These are phyloP conservation scores for Sclerotinia trifoliorum DNA, from an alignment of 2,329 filamentous ascomycete species.

Conservation along the genomic window DNA sequence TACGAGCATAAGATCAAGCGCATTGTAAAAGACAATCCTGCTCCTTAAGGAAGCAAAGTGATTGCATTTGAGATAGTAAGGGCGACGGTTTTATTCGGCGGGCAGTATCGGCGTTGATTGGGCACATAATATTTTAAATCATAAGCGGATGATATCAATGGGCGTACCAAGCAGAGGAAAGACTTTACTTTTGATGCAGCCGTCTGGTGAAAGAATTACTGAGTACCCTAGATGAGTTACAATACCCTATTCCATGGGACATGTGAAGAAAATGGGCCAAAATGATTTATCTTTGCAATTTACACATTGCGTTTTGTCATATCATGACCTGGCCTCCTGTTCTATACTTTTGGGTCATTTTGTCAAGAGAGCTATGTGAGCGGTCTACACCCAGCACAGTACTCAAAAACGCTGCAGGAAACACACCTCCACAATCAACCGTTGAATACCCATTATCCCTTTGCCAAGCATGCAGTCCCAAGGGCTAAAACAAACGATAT, in stretches of 20 bases:
- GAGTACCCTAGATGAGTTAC: slow-evolving; percentile 11
- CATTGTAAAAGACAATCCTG: slow-evolving; percentile 86
- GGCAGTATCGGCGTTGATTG: slow-evolving; percentile 19
- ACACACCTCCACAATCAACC: not conserved
- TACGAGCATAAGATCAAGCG: slow-evolving; percentile 87
- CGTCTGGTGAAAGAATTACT: not conserved
- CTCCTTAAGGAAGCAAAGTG: slow-evolving; percentile 50
- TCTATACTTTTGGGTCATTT: not conserved
- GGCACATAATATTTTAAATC: slow-evolving; percentile 13
- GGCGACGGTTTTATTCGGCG: not conserved
- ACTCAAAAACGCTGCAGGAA: not conserved
- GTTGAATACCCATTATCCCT: too few relatives aligned
- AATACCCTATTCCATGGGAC: not conserved
- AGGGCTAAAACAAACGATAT: too few relatives aligned
- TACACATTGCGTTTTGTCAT: not conserved
- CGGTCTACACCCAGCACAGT: not conserved
- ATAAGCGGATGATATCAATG: slow-evolving; percentile 14
- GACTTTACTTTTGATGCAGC: slow-evolving; percentile 12
- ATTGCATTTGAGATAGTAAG: slow-evolving; percentile 10
- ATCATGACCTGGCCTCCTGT: not conserved
- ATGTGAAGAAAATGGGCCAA: not conserved
- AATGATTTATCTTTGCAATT: not conserved
- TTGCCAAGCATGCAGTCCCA: not conserved
- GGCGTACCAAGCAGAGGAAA: slow-evolving; percentile 14
- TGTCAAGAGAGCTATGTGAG: not conserved